phyloP scores from a whole-genome alignment of 768 basidiomycete genomes.

The Podaxis pistillaris region DNA sequence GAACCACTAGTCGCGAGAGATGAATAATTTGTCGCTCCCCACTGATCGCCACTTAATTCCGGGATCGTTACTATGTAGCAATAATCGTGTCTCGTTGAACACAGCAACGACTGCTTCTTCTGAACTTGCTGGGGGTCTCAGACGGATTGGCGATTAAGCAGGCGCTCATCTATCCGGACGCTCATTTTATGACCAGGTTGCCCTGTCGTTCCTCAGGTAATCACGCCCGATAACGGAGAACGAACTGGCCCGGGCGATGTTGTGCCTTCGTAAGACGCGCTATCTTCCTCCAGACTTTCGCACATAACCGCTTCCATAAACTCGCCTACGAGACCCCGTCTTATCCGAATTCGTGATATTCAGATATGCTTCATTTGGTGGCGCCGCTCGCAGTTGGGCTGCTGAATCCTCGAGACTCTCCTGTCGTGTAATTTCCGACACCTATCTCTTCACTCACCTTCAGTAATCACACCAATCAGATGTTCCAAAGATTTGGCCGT shows the following conservation, averaged over 20 bases:
- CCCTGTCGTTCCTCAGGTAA: no score
- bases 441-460: neutral
- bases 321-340: neutral
- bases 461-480: no score
- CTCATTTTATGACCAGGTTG: no score
- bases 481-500: neutral
- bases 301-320: neutral
- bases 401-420: neutral
- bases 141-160: neutral
- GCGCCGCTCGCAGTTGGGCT: neutral
- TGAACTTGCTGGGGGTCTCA: neutral
- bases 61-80: neutral
- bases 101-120: neutral
- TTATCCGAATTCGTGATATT: neutral
- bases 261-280: neutral
- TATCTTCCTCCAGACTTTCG: neutral
- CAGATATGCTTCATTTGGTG: neutral
- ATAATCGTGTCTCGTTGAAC: neutral
- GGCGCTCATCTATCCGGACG: no score
- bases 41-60: neutral
- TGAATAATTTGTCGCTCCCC: neutral
- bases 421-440: conserved; percentile 1
- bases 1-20: neutral
- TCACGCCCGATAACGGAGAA: no score
- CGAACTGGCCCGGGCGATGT: no score